Percentiles rank a stretch among this genome's conserved stretches.
Evolutionary conservation across 768 basidiomycete species (phyloP).

Genomic region (Suillus ampliporus): DNA sequence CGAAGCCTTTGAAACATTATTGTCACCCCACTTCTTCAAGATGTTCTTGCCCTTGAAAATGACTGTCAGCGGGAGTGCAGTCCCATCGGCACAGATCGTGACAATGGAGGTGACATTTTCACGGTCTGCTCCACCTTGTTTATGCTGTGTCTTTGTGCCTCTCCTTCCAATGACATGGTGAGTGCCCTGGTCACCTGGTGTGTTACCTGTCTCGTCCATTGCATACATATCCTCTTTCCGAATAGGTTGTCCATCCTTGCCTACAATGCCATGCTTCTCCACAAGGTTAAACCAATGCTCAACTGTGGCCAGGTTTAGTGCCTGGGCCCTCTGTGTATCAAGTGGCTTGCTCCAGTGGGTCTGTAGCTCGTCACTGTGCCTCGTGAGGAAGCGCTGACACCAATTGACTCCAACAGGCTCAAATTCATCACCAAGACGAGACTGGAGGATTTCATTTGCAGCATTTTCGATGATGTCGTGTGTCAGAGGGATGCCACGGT

Average conservation of each 20-base stretch:
- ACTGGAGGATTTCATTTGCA: constrained; percentile 4
- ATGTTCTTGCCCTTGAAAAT: constrained; percentile 46
- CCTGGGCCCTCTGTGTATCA: constrained; percentile 33
- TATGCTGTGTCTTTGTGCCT: constrained; percentile 37
- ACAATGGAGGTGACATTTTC: constrained; percentile 35
- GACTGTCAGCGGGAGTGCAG: constrained; percentile 35
- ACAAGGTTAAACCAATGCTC: constrained; percentile 41
- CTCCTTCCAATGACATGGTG: constrained; percentile 16
- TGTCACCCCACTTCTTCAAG: constrained; percentile 35
- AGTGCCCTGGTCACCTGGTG: constrained; percentile 9
- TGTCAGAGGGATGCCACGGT: neutral
- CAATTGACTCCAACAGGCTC: constrained; percentile 33
- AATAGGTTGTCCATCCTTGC: neutral
- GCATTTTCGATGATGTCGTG: constrained; percentile 4
- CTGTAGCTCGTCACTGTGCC: constrained; percentile 34
- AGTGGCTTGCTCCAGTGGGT: constrained; percentile 41
- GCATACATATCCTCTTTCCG: constrained; percentile 30
- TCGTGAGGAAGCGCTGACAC: constrained; percentile 32
- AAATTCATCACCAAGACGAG: neutral
- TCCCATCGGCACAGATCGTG: constrained; percentile 47
- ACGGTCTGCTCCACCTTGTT: constrained; percentile 33
- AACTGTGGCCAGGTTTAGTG: constrained; percentile 36
- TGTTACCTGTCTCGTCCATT: constrained; percentile 41
- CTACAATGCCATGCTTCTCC: constrained; percentile 26
- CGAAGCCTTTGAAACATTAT: constrained; percentile 42